Conservation (phyloP, 1,139 yeast species). For the Diutina pseudorugosa region DNA sequence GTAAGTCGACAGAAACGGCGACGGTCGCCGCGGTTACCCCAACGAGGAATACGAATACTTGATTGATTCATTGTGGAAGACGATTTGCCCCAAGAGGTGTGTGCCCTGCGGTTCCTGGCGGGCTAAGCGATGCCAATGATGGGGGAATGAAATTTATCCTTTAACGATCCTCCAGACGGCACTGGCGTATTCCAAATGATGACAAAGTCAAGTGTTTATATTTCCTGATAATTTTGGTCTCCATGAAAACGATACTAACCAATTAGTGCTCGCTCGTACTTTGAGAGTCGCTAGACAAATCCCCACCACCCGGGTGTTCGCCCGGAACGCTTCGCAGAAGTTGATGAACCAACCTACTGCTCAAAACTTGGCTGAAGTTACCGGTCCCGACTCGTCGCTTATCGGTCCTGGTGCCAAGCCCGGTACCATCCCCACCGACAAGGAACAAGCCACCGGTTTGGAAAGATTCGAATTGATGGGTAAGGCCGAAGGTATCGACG, state of each 20-base stretch:
- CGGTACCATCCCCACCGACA: constrained; percentile 82
- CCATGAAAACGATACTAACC: not conserved
- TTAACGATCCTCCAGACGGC: not conserved
- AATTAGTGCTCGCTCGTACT: constrained; percentile 4
- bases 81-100: not conserved
- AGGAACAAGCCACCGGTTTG: constrained; percentile 96
- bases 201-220: not conserved
- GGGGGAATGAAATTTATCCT: not conserved
- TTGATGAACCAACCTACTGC: constrained; percentile 33
- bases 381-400: constrained; percentile 61
- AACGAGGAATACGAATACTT: not conserved
- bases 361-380: constrained; percentile 58
- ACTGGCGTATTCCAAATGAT: not conserved
- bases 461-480: constrained; percentile 94
- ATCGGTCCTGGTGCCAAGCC: constrained; percentile 81
- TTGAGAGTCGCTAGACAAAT: constrained; percentile 4
- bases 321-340: constrained; percentile 1
- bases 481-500: constrained; percentile 90
- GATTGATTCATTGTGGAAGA: not conserved
- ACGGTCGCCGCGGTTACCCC: not conserved
- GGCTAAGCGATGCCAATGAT: not conserved
- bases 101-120: not conserved
- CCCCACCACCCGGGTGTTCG: constrained; percentile 3
- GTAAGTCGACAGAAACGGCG: not conserved
- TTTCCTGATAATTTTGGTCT: not conserved